These are phyloP conservation scores for Malassezia vespertilionis DNA, from an alignment of 1,284 basidiomycete species.

Conservation along the genomic window DNA sequence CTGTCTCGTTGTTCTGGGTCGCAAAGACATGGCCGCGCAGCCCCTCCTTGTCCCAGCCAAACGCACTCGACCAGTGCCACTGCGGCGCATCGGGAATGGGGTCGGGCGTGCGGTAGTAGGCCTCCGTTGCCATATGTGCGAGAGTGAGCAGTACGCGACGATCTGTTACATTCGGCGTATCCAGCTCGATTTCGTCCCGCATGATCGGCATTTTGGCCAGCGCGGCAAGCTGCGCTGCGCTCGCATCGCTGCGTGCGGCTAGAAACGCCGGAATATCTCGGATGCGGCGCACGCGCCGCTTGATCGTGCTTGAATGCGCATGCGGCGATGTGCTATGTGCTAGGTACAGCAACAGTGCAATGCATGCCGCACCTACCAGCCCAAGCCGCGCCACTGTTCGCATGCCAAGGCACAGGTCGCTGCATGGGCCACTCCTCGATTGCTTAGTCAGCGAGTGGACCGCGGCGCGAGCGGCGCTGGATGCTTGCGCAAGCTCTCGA, in stretches of 20 bases:
- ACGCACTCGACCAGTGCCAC: slow-evolving; percentile 54
- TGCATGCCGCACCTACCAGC: too few species aligned
- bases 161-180: slow-evolving; percentile 59
- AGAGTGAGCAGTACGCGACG: slow-evolving; percentile 67
- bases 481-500: too few species aligned
- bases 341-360: too few species aligned
- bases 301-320: too few species aligned
- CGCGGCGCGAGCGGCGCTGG: too few species aligned
- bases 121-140: slow-evolving; percentile 89
- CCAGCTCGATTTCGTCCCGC: slow-evolving; percentile 52
- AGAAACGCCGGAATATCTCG: slow-evolving; percentile 8
- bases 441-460: too few species aligned
- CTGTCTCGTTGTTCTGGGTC: slow-evolving; percentile 58
- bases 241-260: slow-evolving; percentile 11
- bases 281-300: slow-evolving; percentile 6
- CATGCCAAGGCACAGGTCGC: too few species aligned
- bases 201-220: slow-evolving; percentile 18
- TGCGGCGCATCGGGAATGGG: slow-evolving; percentile 18
- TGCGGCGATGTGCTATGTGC: too few species aligned
- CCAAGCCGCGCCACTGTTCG: too few species aligned
- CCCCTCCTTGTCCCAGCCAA: slow-evolving; percentile 86
- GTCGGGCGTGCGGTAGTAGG: slow-evolving; percentile 53
- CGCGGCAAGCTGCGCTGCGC: neutral
- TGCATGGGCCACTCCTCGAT: too few species aligned
- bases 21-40: slow-evolving; percentile 71